Base-by-base conservation (phyloP, 148 eudicot genomes). In the Chenopodium berlandieri region DNA sequence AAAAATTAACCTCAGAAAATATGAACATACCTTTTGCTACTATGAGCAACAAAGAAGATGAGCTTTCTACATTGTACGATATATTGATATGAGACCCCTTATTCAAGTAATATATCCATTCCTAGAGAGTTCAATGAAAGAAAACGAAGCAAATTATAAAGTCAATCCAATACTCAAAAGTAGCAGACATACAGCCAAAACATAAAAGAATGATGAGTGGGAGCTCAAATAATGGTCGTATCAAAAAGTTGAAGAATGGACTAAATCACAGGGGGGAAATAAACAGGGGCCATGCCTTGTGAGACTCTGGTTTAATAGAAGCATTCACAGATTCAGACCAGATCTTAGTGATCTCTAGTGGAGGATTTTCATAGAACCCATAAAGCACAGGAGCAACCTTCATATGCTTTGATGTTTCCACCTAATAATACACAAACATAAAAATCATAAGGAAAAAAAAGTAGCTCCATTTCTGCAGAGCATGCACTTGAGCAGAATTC, bases 1-100 rank as follows among this genome's bases (percentile, higher is more conserved):
- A 66, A 50, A 78, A 82, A 44, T 37, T 52, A 44, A 27, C 17
- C 22, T 25, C 19, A 14, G 22, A 27, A 84, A 82, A 63, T n/a
- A 46, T 32, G 67, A 37, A 31, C 80, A 47, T 86, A 91, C 98
- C 98, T 94, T 94, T 81, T 17, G 92, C 95, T 87, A 94, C 85
- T 74, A 93, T 76, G 76, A 94, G 97, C 78, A 88, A 80, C 84
- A 94, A 66, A 63, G 92, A 85, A 77, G 92, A 91, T 44, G 88
- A 83, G 73, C 89, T 83, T 44, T 81, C 34, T 74, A 91, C 86
- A 54, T 82, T 84, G 84, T 88, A 92, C 11, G 96, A 89, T 77
- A 95, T 85, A 81, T 87, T 86, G 70, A 93, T 83, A 77, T 91
- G 89, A 71, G 98, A 94, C 84, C 97, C 95, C 82, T 80, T 77